phyloP scores from a whole-genome alignment of 495 filamentous ascomycete genomes.

The Aspergillus hancockii region DNA sequence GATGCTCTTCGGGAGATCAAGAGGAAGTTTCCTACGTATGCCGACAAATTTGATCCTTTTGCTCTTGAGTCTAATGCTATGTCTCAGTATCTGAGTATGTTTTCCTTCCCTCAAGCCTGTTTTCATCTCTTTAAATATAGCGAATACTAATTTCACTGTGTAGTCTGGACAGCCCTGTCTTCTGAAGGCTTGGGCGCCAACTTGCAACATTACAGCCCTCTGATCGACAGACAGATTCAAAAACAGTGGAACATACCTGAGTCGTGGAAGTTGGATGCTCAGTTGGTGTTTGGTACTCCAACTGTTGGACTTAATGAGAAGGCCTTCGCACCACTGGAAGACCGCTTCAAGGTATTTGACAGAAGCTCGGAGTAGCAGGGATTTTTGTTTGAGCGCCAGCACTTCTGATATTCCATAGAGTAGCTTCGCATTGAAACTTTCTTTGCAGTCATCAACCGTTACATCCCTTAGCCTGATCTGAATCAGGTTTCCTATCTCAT shows the following conservation, averaged over 20 bases:
- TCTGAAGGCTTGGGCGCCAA: slow-evolving; percentile 53
- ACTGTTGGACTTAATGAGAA: slow-evolving; percentile 38
- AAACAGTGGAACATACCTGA: slow-evolving; percentile 44
- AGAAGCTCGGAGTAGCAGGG: no score
- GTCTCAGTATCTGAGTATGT: slow-evolving; percentile 49
- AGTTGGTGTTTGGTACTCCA: slow-evolving; percentile 52
- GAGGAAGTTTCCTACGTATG: slow-evolving; percentile 45
- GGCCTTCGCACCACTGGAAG: slow-evolving; percentile 37
- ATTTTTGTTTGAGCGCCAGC: no score
- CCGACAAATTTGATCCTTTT: slow-evolving; percentile 51
- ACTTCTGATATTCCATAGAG: no score
- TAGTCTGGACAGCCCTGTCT: slow-evolving; percentile 53
- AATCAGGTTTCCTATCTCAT: no score
- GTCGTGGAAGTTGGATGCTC: slow-evolving; percentile 49
- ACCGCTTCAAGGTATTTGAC: slow-evolving; percentile 46
- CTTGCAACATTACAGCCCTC: slow-evolving; percentile 56
- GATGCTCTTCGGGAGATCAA: slow-evolving; percentile 39
- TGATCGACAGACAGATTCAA: slow-evolving; percentile 44
- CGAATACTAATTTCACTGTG: slow-evolving; percentile 12
- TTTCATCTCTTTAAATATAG: no score
- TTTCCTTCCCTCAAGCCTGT: background rate
- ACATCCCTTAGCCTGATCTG: no score
- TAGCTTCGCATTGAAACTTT: no score
- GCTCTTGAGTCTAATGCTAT: slow-evolving; percentile 52
- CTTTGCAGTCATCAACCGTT: no score